These are phyloP conservation scores for Leccinellum rugosiceps DNA, from an alignment of 768 basidiomycete genomes.

Conservation along the genomic window DNA sequence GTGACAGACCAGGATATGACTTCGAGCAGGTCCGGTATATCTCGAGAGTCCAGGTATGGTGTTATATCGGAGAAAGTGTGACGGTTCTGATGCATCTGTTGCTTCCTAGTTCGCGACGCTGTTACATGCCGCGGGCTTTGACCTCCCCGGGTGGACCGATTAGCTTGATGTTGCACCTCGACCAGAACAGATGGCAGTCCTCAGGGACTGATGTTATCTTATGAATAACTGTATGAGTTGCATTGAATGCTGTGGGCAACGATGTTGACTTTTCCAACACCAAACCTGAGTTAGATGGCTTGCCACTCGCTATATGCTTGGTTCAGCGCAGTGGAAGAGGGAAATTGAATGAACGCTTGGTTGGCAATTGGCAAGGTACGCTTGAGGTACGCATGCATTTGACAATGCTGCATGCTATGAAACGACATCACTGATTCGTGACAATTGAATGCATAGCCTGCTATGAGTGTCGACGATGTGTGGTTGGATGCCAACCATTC, in stretches of 20 bases:
- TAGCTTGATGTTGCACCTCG: not conserved
- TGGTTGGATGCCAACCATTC: too few species aligned
- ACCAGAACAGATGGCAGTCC: not conserved
- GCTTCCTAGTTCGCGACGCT: conserved; percentile 60
- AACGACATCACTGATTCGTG: not conserved
- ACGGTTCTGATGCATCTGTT: not conserved
- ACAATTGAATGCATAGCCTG: too few species aligned
- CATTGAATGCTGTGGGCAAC: not conserved
- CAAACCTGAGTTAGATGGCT: not conserved
- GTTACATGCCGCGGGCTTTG: conserved; percentile 66
- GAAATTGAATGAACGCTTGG: not conserved
- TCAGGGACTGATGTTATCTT: not conserved
- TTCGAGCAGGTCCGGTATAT: conserved; percentile 79
- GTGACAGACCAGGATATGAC: conserved; percentile 77
- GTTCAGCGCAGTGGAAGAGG: not conserved
- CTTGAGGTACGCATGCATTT: not conserved
- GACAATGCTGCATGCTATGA: not conserved
- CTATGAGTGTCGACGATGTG: too few species aligned
- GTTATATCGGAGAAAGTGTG: not conserved
- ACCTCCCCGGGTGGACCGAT: conserved; percentile 25
- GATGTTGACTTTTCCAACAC: not conserved
- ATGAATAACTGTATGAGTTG: not conserved
- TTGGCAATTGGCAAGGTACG: too few species aligned
- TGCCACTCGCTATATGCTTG: not conserved
- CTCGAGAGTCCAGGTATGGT: conserved; percentile 78